A percentile compares a stretch with the other conserved stretches of the same genome.
phyloP scores from a whole-genome alignment of 2,329 filamentous ascomycete genomes.

The Clarireedia paspali region DNA sequence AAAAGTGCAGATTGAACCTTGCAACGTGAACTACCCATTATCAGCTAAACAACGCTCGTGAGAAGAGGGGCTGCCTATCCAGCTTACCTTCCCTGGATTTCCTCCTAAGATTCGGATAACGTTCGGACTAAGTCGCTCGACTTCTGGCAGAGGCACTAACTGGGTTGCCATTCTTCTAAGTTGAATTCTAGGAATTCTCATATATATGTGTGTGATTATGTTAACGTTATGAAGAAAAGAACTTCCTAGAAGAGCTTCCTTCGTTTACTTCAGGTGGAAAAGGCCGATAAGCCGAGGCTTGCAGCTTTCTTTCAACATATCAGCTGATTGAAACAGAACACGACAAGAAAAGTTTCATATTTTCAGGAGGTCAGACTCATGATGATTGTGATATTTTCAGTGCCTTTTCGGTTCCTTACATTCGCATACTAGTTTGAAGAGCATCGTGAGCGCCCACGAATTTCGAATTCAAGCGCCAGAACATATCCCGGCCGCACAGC shows the following conservation, averaged over 20 bases:
- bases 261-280: neutral
- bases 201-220: neutral
- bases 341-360: no score
- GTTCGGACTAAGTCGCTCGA: slow-evolving; percentile 68
- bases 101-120: slow-evolving; percentile 82
- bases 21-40: slow-evolving; percentile 46
- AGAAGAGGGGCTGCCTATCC: neutral
- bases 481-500: no score
- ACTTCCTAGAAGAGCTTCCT: neutral
- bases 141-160: slow-evolving; percentile 47
- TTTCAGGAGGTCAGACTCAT: no score
- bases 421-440: no score
- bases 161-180: slow-evolving; percentile 27
- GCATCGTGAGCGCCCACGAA: no score
- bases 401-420: no score
- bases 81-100: slow-evolving; percentile 73
- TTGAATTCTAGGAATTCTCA: neutral
- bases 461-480: no score
- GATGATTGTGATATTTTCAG: no score
- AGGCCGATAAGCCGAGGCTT: slow-evolving; percentile 7
- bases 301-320: neutral
- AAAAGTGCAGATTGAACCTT: slow-evolving; percentile 36
- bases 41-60: slow-evolving; percentile 7
- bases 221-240: neutral
- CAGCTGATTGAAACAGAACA: neutral